phyloP scores from a whole-genome alignment of 23 red algal genomes.

The Porphyridium purpureum region DNA sequence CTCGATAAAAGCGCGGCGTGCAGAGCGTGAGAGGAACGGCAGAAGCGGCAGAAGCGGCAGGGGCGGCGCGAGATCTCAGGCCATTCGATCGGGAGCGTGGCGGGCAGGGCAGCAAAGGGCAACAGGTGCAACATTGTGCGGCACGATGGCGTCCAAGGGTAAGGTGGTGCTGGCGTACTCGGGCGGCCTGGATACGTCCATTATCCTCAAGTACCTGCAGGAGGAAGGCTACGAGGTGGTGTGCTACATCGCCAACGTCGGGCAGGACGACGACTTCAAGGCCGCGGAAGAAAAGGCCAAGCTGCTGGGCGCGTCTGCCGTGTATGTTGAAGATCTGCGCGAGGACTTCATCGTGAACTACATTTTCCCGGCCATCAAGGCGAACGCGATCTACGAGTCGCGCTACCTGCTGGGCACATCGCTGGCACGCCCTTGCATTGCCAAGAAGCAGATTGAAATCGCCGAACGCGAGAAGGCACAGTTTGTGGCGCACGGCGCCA shows the following conservation, averaged over 20 bases:
- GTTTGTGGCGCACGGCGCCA: conserved; percentile 86
- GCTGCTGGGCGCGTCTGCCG: conserved; percentile 52
- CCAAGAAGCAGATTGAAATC: conserved; percentile 69
- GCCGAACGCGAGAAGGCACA: conserved; percentile 44
- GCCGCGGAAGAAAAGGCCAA: conserved; percentile 51
- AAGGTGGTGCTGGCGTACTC: conserved; percentile 93
- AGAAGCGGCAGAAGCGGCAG: too few relatives aligned
- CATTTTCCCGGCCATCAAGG: conserved; percentile 81
- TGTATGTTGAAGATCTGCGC: conserved; percentile 83
- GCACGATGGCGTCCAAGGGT: conserved; percentile 16
- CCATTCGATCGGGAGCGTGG: too few relatives aligned
- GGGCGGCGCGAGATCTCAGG: too few relatives aligned
- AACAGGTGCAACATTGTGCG: too few relatives aligned
- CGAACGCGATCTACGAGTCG: conserved; percentile 95
- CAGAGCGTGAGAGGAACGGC: too few relatives aligned
- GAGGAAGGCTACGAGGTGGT: conserved; percentile 82
- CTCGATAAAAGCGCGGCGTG: too few relatives aligned
- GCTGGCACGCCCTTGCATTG: conserved; percentile 89
- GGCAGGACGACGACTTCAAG: conserved; percentile 88
- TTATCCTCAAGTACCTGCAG: conserved; percentile 95
- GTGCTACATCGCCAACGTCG: conserved; percentile 86
- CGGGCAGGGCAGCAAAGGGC: too few relatives aligned
- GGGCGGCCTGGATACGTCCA: conserved; percentile 91
- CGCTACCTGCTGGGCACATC: conserved; percentile 88
- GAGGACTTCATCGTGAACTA: conserved; percentile 74